These are phyloP conservation scores for Mycena albidolilacea DNA, from an alignment of 768 basidiomycete genomes.

Conservation along the genomic window DNA sequence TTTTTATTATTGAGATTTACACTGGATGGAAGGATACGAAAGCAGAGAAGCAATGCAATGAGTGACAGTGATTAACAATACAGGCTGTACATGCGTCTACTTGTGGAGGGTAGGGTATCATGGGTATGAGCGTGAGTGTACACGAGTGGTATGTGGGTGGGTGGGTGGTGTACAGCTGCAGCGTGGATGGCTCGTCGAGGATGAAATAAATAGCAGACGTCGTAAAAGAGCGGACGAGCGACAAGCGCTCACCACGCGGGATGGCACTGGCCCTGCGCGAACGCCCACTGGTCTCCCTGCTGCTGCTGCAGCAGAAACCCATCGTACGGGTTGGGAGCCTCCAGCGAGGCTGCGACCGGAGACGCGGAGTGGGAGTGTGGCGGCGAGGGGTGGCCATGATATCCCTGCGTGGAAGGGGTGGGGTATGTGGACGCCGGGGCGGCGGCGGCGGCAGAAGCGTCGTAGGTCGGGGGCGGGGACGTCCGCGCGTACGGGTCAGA, in stretches of 20 bases:
- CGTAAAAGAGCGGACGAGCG: conserved; percentile 3
- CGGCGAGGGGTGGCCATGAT: background rate
- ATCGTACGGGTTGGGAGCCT: conserved; percentile 26
- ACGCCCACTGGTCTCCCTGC: conserved; percentile 26
- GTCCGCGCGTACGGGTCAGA: conserved; percentile 31
- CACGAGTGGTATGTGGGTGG: background rate
- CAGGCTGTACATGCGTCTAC: conserved; percentile 13
- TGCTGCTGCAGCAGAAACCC: conserved; percentile 28
- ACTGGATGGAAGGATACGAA: background rate
- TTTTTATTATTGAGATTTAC: background rate
- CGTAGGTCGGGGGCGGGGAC: conserved; percentile 5
- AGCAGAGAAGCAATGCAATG: conserved; percentile 5
- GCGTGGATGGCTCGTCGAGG: background rate
- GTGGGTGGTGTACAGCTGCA: conserved; percentile 2
- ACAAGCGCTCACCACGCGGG: conserved; percentile 10
- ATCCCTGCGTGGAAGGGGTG: background rate
- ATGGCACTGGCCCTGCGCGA: conserved; percentile 9
- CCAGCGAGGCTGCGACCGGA: conserved; percentile 31
- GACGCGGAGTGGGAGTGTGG: conserved; percentile 16
- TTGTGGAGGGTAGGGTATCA: background rate
- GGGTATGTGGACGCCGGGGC: background rate
- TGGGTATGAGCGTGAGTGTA: conserved; percentile 8
- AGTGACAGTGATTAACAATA: conserved; percentile 24
- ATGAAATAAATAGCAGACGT: background rate
- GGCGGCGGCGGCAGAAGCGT: background rate